Percentiles rank a stretch among this genome's conserved stretches.
Conservation (phyloP, 2,329 filamentous ascomycete species). For the Erysiphe pulchra region DNA sequence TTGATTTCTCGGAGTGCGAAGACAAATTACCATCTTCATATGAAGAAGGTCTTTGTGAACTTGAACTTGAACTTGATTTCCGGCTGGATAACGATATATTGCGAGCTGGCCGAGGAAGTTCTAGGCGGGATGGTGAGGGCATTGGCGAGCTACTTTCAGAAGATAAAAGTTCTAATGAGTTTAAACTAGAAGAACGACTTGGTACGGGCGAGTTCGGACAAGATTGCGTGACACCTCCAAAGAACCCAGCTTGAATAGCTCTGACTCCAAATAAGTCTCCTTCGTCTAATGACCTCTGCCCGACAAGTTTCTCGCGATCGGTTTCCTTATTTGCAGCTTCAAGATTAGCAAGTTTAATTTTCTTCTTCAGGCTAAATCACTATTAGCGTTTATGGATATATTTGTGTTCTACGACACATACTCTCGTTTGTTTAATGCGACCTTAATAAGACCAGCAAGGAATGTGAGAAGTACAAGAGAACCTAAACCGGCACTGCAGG, state of each 20-base stretch:
- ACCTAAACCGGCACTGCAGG: slow-evolving; percentile 1
- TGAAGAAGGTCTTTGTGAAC: too few species aligned
- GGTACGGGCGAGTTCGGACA: slow-evolving; percentile 6
- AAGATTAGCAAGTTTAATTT: slow-evolving; percentile 4
- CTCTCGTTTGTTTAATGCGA: slow-evolving; percentile 8
- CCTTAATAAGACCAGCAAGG: slow-evolving; percentile 6
- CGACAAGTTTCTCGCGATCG: slow-evolving; percentile 5
- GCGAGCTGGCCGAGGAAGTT: not conserved
- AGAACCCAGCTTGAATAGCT: slow-evolving; percentile 9
- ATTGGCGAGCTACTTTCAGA: not conserved
- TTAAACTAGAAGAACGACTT: slow-evolving; percentile 2
- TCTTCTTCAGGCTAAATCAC: slow-evolving; percentile 3
- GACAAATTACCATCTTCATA: too few species aligned
- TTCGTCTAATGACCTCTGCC: slow-evolving; percentile 4
- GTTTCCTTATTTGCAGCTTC: slow-evolving; percentile 4
- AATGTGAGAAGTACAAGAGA: slow-evolving; percentile 5
- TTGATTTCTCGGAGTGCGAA: too few species aligned
- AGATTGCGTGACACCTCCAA: slow-evolving; percentile 8
- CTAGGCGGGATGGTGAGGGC: not conserved
- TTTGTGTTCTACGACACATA: slow-evolving; percentile 1
- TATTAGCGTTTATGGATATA: not conserved
- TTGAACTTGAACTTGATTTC: not conserved
- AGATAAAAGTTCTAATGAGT: not conserved
- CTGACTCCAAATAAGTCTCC: slow-evolving; percentile 9
- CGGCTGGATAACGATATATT: not conserved